phyloP scores from a whole-genome alignment of 805 yeast species.

The Candida pini region DNA sequence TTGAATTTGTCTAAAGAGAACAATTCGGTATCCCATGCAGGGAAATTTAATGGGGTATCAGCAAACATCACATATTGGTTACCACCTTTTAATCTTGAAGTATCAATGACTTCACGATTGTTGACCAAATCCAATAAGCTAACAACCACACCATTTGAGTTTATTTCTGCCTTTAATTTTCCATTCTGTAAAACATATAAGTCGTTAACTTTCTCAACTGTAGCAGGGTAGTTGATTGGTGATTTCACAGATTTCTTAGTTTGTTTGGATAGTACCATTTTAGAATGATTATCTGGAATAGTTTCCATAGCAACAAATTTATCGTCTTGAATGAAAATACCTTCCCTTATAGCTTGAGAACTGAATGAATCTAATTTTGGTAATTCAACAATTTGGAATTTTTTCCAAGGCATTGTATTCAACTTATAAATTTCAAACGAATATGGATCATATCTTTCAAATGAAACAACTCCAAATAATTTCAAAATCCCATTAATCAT shows the following conservation, averaged over 20 bases:
- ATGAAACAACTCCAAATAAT: slow-evolving; percentile 7
- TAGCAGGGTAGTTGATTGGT: slow-evolving; percentile 41
- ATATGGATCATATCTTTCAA: slow-evolving; percentile 4
- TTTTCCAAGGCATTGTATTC: slow-evolving; percentile 64
- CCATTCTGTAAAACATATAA: slow-evolving; percentile 53
- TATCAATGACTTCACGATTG: slow-evolving; percentile 63
- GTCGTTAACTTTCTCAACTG: slow-evolving; percentile 34
- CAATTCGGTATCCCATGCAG: slow-evolving; percentile 97
- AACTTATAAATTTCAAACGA: slow-evolving; percentile 28
- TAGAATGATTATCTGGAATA: slow-evolving; percentile 2
- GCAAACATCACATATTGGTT: slow-evolving; percentile 79
- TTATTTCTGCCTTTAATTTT: slow-evolving; percentile 50
- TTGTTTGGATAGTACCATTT: slow-evolving; percentile 27
- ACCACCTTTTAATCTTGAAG: slow-evolving; percentile 53
- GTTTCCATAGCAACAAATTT: slow-evolving; percentile 17
- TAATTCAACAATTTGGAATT: slow-evolving; percentile 38
- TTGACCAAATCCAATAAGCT: slow-evolving; percentile 57
- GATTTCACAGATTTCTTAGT: not conserved
- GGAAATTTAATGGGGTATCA: slow-evolving; percentile 87
- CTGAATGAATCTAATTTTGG: slow-evolving; percentile 5
- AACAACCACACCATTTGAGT: slow-evolving; percentile 48
- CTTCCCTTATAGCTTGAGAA: not conserved
- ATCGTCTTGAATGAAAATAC: slow-evolving; percentile 7
- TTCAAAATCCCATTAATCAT: slow-evolving; percentile 44
- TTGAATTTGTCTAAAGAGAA: slow-evolving; percentile 72